Evolutionary conservation across 495 filamentous ascomycete species (phyloP), one percentile per base, ranked within the genome.

Genomic region (Tuber melanosporum): DNA sequence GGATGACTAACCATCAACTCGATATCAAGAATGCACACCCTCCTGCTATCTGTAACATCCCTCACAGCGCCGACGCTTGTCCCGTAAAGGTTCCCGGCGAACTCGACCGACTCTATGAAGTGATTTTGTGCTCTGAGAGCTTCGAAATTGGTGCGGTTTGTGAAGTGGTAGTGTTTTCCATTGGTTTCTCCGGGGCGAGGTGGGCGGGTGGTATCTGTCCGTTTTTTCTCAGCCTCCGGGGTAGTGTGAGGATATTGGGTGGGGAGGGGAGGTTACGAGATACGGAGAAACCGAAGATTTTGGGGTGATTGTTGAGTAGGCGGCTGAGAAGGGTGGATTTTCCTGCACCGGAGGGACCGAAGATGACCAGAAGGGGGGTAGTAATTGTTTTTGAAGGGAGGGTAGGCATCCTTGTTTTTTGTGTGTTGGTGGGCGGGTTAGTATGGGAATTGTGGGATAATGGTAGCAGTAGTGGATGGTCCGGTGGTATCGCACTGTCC

Each of bases 71-170:
- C 86, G 73, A 91, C 88, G 78, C 89, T 91, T 10, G 94, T 97
- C 41, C 94, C 94, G 85, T 97, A 97, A 83, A 88, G 85, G 85
- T 97, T 97, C 47, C 89, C 89, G 41, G 92, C 89, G 84, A 95
- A 97, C 79, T 90, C 86, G 52, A 94, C 93, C 85, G 93, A 88
- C 85, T 97, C 94, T 74, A 97, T 90, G 85, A 97, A 92, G 71
- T 89, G 88, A 3, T 36, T 36, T 74, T 90, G 84, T 10, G 85
- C 87, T 66, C 92, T 89, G 45, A 96, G 85, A 15, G 88, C 85
- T 72, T 89, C 82, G 82, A 97, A 97, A 1, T 86, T 86, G 14
- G 91, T 89, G 81, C 87, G 89, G 9, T 87, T 88, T 1, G 90
- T 88, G 82, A 92, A 97, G 86, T 93, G 88, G 87, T 97, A 97